Conservation (phyloP, 352 stramenopile genomes). For the Thalassiosira hispida region DNA sequence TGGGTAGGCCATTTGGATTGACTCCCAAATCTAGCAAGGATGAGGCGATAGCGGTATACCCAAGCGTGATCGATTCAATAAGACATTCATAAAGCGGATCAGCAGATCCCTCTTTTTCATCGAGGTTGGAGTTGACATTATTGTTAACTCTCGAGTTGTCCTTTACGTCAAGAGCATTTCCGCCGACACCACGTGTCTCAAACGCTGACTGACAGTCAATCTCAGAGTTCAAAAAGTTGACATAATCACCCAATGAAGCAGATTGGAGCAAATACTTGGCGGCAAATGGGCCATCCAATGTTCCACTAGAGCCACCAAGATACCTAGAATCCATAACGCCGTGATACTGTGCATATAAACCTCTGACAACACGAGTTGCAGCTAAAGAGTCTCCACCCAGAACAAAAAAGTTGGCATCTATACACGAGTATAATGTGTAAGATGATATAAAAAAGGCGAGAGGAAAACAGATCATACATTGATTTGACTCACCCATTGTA, state of each 20-base stretch:
- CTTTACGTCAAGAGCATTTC: not conserved
- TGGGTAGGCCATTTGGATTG: conserved; percentile 59
- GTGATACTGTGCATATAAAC: conserved; percentile 75
- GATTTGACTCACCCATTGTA: conserved; percentile 33
- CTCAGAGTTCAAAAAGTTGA: conserved; percentile 66
- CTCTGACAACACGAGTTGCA: conserved; percentile 68
- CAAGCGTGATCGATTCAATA: conserved; percentile 62
- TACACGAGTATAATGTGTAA: conserved; percentile 18
- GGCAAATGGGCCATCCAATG: conserved; percentile 66
- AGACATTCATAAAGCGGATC: conserved; percentile 67
- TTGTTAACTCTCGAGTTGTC: not conserved
- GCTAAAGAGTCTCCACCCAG: conserved; percentile 80
- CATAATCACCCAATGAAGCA: conserved; percentile 70
- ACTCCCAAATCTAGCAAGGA: conserved; percentile 63
- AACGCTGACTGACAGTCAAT: conserved; percentile 54
- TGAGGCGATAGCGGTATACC: conserved; percentile 52
- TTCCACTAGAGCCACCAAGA: conserved; percentile 71
- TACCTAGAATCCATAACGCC: conserved; percentile 67
- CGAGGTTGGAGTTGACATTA: not conserved
- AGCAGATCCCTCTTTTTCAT: conserved; percentile 8
- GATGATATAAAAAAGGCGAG: not conserved
- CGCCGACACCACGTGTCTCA: no score
- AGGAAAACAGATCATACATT: not conserved
- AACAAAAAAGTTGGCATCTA: conserved; percentile 70
- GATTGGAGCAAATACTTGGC: conserved; percentile 63